Evolutionary conservation across 371 early-diverging fungal genomes (phyloP).

Genomic region (Circinella minor): DNA sequence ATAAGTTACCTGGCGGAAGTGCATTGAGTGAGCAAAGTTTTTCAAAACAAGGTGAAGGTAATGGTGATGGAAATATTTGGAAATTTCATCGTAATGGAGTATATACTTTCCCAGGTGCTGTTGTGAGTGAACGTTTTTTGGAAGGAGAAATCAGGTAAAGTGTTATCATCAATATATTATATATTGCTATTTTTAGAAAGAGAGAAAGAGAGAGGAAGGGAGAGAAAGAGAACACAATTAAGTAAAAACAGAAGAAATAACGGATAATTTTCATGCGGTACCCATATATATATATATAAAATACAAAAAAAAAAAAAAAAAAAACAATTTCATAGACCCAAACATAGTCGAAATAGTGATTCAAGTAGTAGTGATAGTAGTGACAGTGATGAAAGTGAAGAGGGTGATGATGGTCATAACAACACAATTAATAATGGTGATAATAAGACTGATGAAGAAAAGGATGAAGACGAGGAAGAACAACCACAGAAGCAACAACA

Average conservation of each 20-base stretch:
- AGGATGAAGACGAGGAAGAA: background rate
- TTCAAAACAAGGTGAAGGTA: background rate
- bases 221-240: background rate
- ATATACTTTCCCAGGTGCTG: constrained; percentile 54
- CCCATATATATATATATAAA: too few species aligned
- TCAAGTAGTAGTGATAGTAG: background rate
- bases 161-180: too few species aligned
- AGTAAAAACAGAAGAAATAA: background rate
- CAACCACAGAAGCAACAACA: background rate
- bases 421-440: background rate
- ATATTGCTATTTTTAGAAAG: too few species aligned
- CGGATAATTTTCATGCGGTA: background rate
- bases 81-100: constrained; percentile 41
- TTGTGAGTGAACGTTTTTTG: constrained; percentile 33
- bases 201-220: too few species aligned
- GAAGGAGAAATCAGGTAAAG: constrained; percentile 3
- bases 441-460: background rate
- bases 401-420: background rate
- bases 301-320: background rate
- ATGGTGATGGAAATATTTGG: constrained; percentile 24
- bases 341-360: background rate
- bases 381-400: background rate
- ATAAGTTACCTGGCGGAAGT: constrained; percentile 58
- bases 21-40: constrained; percentile 42
- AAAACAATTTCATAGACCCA: background rate